phyloP scores from a whole-genome alignment of 2,329 filamentous ascomycete genomes.

The Pestalotiopsis sp. region DNA sequence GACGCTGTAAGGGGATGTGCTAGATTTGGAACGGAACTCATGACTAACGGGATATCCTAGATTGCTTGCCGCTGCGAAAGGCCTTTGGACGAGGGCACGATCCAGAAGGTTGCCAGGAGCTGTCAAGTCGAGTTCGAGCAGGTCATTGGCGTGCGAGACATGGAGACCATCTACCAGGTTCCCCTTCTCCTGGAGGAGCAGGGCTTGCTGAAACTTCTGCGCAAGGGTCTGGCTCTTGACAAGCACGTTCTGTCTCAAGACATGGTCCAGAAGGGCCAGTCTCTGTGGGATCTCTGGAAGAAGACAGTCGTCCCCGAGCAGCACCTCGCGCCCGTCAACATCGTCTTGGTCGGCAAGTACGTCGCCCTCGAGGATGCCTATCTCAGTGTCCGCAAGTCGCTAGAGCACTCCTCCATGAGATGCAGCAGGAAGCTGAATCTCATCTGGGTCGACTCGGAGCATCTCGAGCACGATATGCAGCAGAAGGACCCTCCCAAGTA shows the following conservation, averaged over 20 bases:
- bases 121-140: slow-evolving; percentile 86
- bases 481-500: slow-evolving; percentile 68
- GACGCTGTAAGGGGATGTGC: slow-evolving; percentile 35
- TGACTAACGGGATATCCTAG: slow-evolving; percentile 25
- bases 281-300: slow-evolving; percentile 81
- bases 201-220: slow-evolving; percentile 68
- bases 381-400: slow-evolving; percentile 77
- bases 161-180: slow-evolving; percentile 90
- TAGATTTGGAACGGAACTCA: not conserved
- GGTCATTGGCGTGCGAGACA: slow-evolving; percentile 86
- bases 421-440: slow-evolving; percentile 79
- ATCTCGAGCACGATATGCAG: slow-evolving; percentile 71
- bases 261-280: slow-evolving; percentile 61
- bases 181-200: slow-evolving; percentile 88
- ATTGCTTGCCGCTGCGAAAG: slow-evolving; percentile 91
- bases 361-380: slow-evolving; percentile 83
- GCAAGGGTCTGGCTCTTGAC: slow-evolving; percentile 65
- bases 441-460: slow-evolving; percentile 80
- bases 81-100: slow-evolving; percentile 70
- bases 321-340: slow-evolving; percentile 68
- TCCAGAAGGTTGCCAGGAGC: slow-evolving; percentile 84
- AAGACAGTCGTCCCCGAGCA: slow-evolving; percentile 66
- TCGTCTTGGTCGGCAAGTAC: slow-evolving; percentile 93
- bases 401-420: slow-evolving; percentile 90
- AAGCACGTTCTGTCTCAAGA: slow-evolving; percentile 49